Base-by-base conservation (phyloP, 805 yeast species). In the Candida verbasci region DNA sequence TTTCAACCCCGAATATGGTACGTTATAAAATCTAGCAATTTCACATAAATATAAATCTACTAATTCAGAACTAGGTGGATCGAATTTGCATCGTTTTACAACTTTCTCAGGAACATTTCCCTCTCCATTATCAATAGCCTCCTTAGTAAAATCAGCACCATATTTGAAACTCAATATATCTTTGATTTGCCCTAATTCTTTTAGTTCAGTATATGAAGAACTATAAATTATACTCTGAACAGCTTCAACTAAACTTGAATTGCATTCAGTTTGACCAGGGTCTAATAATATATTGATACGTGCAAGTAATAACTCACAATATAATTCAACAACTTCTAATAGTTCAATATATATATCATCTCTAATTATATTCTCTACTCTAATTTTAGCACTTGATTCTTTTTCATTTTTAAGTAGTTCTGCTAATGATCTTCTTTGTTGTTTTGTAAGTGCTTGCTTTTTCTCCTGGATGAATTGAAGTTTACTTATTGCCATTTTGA, bases 291-390 rank as follows among this genome's bases (percentile, higher is more conserved):
- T 64, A 11, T 80, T 72, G 9, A 83, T 73, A 39, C 96, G 67
- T 0, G 96, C 95, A 32, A 83, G 69, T 15, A 86, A 55, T 3
- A 87, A 63, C 57, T 88, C 96, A 51, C 95, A 82, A 54, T 86
- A 86, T 14, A 88, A 62, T 57, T 88, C 96, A 31, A 87, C 58
- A 31, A 76, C 75, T 55, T 88, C 96, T 36, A 87, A 62, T 17
- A 87, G 63, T 59, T 87, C 96, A 16, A 84, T 75, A 49, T 80
- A 76, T 22, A 85, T 76, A 52, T 87, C 96, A 46, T 86, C 91
- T 24, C 89, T 71, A 22, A 88, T 84, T 39, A 87, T 76, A 48
- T 84, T 83, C 54, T 87, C 96, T 3, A 86, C 91, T 34, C 95
- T 61, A 39, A 86, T 86, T 38, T 74, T 73, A 9, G 96, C 96